Percentiles rank a stretch among this genome's conserved stretches.
Conservation (phyloP, 495 filamentous ascomycete species). For the Lasiosphaeria miniovina region DNA sequence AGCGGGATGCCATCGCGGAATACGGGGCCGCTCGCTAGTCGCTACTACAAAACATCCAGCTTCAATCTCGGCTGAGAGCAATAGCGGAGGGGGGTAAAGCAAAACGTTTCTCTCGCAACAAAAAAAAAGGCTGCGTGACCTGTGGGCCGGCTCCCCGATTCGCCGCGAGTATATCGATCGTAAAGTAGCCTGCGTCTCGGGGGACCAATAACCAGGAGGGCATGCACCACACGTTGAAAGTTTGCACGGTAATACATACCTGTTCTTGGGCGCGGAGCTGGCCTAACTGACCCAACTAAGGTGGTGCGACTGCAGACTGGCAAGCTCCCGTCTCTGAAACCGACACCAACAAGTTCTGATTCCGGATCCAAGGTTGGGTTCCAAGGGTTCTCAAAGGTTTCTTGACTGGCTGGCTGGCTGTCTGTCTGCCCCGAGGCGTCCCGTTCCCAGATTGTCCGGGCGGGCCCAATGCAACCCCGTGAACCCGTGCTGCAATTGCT, state of each 20-base stretch:
- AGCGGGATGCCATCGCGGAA: conserved; percentile 4
- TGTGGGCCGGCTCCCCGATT: conserved; percentile 24
- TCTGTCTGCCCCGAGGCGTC: not conserved
- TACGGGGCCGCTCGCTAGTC: not conserved
- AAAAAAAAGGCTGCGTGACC: conserved; percentile 21
- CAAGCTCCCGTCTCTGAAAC: too few relatives aligned
- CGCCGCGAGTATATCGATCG: conserved; percentile 26
- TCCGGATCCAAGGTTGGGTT: too few relatives aligned
- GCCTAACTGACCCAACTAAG: not conserved
- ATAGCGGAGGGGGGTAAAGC: conserved; percentile 18
- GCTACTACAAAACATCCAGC: not conserved
- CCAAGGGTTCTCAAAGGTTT: too few relatives aligned
- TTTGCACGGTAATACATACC: conserved; percentile 19
- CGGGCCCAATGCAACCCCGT: conserved; percentile 5
- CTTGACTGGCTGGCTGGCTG: not conserved
- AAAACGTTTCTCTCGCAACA: conserved; percentile 21
- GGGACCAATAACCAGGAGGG: conserved; percentile 16
- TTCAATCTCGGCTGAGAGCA: conserved; percentile 26
- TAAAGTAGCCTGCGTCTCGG: conserved; percentile 17
- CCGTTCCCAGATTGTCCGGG: too few relatives aligned
- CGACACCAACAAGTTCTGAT: too few relatives aligned
- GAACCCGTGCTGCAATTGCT: not conserved
- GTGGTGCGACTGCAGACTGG: not conserved
- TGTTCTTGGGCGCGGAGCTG: conserved; percentile 3
- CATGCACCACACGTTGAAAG: not conserved